These are phyloP conservation scores for Penicillium sp. DNA, from an alignment of 2,329 filamentous ascomycete species.

Conservation along the genomic window DNA sequence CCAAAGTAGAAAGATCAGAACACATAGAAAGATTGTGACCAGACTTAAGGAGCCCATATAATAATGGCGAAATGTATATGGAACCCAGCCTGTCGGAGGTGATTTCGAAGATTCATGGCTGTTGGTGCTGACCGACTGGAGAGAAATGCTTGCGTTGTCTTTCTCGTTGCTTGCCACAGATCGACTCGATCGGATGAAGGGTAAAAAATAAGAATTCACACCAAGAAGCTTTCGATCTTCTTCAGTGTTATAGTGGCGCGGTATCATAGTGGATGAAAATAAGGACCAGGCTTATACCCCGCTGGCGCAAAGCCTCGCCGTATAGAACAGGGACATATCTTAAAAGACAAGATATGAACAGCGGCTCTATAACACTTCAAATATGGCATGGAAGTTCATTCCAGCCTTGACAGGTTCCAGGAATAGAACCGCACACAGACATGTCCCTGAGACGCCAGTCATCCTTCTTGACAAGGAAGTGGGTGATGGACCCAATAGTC, in stretches of 20 bases:
- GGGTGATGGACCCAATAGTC: too few species aligned
- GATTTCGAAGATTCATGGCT: not conserved
- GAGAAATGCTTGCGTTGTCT: not conserved
- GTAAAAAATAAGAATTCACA: conserved; percentile 6
- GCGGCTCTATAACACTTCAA: too few species aligned
- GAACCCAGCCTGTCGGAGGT: conserved; percentile 3
- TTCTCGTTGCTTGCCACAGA: not conserved
- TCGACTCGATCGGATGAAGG: conserved; percentile 5
- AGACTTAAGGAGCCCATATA: conserved; percentile 3
- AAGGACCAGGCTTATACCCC: not conserved
- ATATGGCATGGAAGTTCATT: too few species aligned
- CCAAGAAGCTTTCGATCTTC: conserved; percentile 9
- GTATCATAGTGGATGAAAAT: conserved; percentile 3
- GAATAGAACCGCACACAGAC: too few species aligned
- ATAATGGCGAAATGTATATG: conserved; percentile 8
- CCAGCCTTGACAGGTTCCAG: too few species aligned
- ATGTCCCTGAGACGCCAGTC: too few species aligned
- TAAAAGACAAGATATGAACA: not conserved
- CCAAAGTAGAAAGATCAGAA: conserved; percentile 12
- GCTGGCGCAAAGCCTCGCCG: not conserved
- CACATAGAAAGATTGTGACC: conserved; percentile 2
- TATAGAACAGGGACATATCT: conserved; percentile 1
- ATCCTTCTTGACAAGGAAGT: too few species aligned
- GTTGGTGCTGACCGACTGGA: not conserved
- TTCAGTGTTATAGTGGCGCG: conserved; percentile 5